These are phyloP conservation scores for Colletotrichum nymphaeae DNA, from an alignment of 2,329 filamentous ascomycete species.

Conservation along the genomic window DNA sequence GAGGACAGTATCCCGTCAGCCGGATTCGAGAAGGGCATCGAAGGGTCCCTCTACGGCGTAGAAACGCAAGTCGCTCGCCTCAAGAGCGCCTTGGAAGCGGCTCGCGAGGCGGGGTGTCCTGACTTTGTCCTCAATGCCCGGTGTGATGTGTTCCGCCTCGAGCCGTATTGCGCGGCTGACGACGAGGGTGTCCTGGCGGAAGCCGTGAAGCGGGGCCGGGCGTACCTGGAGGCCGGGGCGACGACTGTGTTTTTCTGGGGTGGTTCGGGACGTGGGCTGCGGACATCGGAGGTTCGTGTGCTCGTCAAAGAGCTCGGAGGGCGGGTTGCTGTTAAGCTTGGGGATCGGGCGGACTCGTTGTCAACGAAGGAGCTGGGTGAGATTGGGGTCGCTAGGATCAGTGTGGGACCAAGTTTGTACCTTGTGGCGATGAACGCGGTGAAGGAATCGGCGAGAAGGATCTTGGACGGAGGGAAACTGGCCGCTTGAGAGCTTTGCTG, in stretches of 20 bases:
- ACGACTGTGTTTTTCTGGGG: slow-evolving; percentile 72
- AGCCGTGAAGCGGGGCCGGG: slow-evolving; percentile 63
- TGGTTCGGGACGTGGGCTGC: slow-evolving; percentile 54
- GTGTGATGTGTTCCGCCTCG: slow-evolving; percentile 61
- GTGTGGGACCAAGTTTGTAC: slow-evolving; percentile 62
- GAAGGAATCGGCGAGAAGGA: slow-evolving; percentile 46
- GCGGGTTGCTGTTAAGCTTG: slow-evolving; percentile 59
- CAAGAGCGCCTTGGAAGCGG: slow-evolving; percentile 52
- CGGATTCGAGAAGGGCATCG: slow-evolving; percentile 47
- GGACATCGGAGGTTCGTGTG: slow-evolving; percentile 56
- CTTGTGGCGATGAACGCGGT: slow-evolving; percentile 51
- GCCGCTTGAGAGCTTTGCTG: background rate
- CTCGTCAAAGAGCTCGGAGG: slow-evolving; percentile 62
- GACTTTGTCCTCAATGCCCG: slow-evolving; percentile 70
- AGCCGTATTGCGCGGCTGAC: slow-evolving; percentile 41
- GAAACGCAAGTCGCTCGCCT: slow-evolving; percentile 62
- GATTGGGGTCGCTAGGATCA: slow-evolving; percentile 66
- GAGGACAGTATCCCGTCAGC: slow-evolving; percentile 60
- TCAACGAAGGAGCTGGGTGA: slow-evolving; percentile 55
- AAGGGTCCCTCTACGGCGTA: slow-evolving; percentile 47
- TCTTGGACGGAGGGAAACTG: slow-evolving; percentile 41
- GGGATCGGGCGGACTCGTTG: slow-evolving; percentile 49
- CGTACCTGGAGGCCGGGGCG: slow-evolving; percentile 69
- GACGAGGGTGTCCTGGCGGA: slow-evolving; percentile 55
- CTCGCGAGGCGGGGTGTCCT: slow-evolving; percentile 58